Base-by-base conservation (phyloP, 306 rosid species). In the Hippophae tibetana region DNA sequence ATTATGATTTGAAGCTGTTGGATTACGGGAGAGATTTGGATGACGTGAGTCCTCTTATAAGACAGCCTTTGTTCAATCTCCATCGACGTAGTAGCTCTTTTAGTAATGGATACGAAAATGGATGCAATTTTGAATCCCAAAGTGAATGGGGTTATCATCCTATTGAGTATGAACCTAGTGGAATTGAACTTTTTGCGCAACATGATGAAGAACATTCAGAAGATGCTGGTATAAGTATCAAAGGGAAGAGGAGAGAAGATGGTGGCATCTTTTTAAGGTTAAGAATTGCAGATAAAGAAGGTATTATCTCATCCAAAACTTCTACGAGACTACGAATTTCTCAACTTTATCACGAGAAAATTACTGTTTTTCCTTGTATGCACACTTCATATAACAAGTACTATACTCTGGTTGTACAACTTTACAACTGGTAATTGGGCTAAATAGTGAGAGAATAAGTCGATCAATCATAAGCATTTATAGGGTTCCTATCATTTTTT, bases 261-360 rank as follows among this genome's bases (percentile, higher is more conserved):
- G 89, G 86, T 56, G 70, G 74, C 60, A 79, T 89, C 70, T 79
- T 86, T 77, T 46, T 89, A 53, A 84, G 94, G 67, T 80, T 89
- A 43, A 80, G 97, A 83, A 89, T 89, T 71, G 74, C 94, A 46
- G 97, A 89, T 67, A 89, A 86, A 84, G 86, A 84, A 84, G 95
- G 97, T 89, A 31, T 31, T 64, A 52, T 84, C 7, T 57, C 51
- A 9, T 26, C 63, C 23, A 40, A 31, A 52, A 45, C 51, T 66
- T n/a, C 23, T 18, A 18, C 23, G 23, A 18, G 23, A 18, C 23
- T 18, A 18, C 23, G 1, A 18, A 18, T 73, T 51, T 49, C 61
- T 44, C 64, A 47, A 43, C 13, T 42, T 72, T 47, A 7, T 70
- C 42, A 57, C 57, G 46, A 23, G 50, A 69, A 50, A 50, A 14